These are phyloP conservation scores for Phanerodontia chrysosporium DNA, from an alignment of 768 basidiomycete genomes.

Conservation along the genomic window DNA sequence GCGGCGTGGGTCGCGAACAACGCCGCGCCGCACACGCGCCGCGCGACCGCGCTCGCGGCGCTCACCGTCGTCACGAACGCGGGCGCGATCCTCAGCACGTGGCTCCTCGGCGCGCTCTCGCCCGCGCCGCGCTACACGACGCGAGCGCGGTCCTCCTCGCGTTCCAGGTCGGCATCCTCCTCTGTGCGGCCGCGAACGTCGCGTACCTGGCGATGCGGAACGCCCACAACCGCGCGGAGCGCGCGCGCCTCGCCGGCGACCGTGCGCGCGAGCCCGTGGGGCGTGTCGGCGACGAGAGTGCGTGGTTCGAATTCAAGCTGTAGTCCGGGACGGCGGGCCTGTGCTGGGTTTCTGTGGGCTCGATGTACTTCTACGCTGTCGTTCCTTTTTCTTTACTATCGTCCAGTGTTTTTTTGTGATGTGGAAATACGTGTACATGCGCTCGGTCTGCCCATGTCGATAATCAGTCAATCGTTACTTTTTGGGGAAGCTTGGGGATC, in stretches of 20 bases:
- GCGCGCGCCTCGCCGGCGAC: not conserved
- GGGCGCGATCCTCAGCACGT: constrained; percentile 58
- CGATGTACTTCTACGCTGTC: too few species aligned
- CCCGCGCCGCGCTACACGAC: constrained; percentile 44
- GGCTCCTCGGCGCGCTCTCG: constrained; percentile 51
- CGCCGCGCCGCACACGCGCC: constrained; percentile 39
- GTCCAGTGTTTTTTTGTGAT: too few species aligned
- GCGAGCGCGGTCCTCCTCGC: constrained; percentile 37
- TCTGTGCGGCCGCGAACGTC: constrained; percentile 3
- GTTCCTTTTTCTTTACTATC: too few species aligned
- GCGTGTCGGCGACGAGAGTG: not conserved
- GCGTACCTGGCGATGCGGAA: not conserved
- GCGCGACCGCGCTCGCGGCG: constrained; percentile 56
- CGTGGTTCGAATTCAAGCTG: constrained; percentile 5
- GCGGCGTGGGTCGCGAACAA: constrained; percentile 63
- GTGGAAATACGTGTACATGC: too few species aligned
- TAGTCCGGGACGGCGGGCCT: not conserved
- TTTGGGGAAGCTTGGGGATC: too few species aligned
- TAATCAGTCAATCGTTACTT: too few species aligned
- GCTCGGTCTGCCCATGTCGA: too few species aligned
- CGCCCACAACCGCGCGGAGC: not conserved
- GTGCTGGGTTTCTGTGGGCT: too few species aligned
- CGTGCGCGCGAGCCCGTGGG: not conserved
- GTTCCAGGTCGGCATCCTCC: constrained; percentile 34
- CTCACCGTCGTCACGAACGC: constrained; percentile 55